These are phyloP conservation scores for Eimeria acervulina DNA, from an alignment of 169 alveolate genomes.

Conservation along the genomic window DNA sequence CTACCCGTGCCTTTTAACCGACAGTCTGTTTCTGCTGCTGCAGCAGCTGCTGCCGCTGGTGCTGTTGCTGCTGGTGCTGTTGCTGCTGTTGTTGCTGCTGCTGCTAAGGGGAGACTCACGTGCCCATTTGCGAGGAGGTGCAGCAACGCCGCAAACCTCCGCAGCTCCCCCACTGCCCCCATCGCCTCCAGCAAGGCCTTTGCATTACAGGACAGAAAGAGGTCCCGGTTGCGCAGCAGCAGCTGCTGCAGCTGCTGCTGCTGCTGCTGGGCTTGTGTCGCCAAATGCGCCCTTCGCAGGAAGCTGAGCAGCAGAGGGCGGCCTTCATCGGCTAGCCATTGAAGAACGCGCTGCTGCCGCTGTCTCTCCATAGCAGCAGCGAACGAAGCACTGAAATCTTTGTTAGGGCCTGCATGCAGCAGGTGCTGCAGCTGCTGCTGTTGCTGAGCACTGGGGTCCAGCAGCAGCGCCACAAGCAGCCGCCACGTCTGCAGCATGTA, in stretches of 20 bases:
- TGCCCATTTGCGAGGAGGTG: conserved; percentile 78
- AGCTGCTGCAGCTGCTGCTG: conserved; percentile 24
- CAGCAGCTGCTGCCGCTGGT: background rate
- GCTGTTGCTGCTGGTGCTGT: conserved; percentile 49
- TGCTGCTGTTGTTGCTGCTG: conserved; percentile 54
- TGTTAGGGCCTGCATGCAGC: conserved; percentile 5
- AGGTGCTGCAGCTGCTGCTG: conserved; percentile 25
- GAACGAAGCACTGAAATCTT: background rate
- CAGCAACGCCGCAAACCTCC: conserved; percentile 60
- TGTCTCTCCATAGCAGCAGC: conserved; percentile 73
- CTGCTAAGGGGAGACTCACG: background rate
- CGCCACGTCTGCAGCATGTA: conserved; percentile 81
- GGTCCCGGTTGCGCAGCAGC: background rate
- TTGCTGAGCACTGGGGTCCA: conserved; percentile 20
- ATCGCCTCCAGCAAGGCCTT: background rate
- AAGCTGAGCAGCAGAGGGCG: conserved; percentile 10
- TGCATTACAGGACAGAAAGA: conserved; percentile 13
- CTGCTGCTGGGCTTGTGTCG: background rate
- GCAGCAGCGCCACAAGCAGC: conserved; percentile 72
- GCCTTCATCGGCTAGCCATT: conserved; percentile 56
- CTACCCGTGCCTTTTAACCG: background rate
- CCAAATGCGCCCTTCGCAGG: conserved; percentile 15
- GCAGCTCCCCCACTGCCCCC: background rate
- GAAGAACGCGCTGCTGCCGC: conserved; percentile 49
- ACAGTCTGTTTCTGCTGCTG: background rate